Evolutionary conservation across 148 eudicot species (phyloP).

Genomic region (Dysphania ambrosioides): DNA sequence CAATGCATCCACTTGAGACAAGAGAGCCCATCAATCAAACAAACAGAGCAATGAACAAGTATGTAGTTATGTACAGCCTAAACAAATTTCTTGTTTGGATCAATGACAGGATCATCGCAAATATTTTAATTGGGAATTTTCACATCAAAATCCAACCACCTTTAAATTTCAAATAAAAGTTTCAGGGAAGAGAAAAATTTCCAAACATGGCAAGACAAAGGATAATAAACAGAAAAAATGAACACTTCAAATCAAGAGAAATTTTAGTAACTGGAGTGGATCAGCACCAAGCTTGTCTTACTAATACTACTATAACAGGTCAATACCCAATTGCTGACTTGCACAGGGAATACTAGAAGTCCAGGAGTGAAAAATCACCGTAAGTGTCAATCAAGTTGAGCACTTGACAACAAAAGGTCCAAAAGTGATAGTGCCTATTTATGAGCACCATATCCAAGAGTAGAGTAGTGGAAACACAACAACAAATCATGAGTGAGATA

Average conservation of each 20-base stretch:
- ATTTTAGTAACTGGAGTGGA: background rate
- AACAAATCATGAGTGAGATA: background rate
- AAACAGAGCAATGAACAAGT: background rate
- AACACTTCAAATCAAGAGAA: slow-evolving; percentile 1
- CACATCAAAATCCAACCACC: background rate
- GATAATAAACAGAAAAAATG: background rate
- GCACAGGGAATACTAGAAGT: background rate
- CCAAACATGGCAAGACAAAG: background rate
- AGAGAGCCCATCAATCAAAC: background rate
- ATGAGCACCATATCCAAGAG: background rate
- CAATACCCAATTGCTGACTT: background rate
- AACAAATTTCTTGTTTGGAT: too few species aligned
- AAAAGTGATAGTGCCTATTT: background rate
- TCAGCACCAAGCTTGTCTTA: background rate
- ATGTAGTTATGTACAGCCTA: background rate
- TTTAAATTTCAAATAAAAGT: background rate
- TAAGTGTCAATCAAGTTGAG: background rate
- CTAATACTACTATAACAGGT: background rate
- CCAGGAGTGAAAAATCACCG: slow-evolving; percentile 1
- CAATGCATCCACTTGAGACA: background rate
- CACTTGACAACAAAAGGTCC: background rate
- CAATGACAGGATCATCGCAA: background rate
- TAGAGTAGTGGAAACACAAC: background rate
- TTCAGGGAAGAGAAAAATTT: background rate
- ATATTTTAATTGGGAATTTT: background rate